Percentiles rank a stretch among this genome's conserved stretches.
Evolutionary conservation across 2,329 filamentous ascomycete species (phyloP).

Genomic region (Talaromyces marneffei): DNA sequence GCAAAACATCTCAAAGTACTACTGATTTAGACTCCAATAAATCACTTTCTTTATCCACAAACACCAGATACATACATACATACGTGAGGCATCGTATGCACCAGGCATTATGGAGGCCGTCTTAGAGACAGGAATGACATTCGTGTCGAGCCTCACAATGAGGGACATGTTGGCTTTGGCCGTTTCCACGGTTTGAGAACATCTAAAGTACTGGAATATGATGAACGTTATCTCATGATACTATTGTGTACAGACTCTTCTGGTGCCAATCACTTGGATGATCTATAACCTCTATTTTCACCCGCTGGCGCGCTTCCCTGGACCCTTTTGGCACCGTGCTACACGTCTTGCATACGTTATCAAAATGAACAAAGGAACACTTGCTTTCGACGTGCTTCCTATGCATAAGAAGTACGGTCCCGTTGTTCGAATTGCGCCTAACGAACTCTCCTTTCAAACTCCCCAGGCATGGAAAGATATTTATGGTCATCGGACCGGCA

Average conservation of each 20-base stretch:
- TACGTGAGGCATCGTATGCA: too few species aligned
- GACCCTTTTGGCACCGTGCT: constrained; percentile 10
- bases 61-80: too few species aligned
- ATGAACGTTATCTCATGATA: neutral
- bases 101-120: neutral
- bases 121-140: neutral
- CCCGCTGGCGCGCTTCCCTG: constrained; percentile 27
- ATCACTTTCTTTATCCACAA: too few species aligned
- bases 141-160: neutral
- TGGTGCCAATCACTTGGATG: neutral
- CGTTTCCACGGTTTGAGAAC: neutral
- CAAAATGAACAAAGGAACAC: neutral
- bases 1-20: too few species aligned
- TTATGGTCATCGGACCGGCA: neutral
- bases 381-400: constrained; percentile 3
- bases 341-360: neutral
- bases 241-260: neutral
- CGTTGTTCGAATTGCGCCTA: neutral
- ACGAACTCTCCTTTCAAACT: neutral
- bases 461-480: neutral
- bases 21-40: too few species aligned
- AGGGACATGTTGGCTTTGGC: neutral
- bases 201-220: too few species aligned
- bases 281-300: constrained; percentile 24
- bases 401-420: neutral